Percentiles rank a stretch among this genome's conserved stretches.
Evolutionary conservation across 2,329 filamentous ascomycete genomes (phyloP).

Genomic region (Calycina herbarum): DNA sequence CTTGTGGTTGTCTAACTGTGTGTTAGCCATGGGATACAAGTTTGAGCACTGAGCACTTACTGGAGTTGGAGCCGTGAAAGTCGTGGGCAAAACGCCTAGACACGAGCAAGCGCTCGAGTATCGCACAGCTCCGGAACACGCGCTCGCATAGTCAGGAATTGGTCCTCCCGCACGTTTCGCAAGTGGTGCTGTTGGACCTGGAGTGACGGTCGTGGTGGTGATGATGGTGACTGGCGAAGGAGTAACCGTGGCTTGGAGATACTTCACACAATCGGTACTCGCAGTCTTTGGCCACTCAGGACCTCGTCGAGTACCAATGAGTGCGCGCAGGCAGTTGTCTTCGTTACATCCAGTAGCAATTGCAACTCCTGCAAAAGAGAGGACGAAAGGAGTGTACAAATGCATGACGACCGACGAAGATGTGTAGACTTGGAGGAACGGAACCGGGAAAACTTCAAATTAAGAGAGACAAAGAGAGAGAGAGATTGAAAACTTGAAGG

Average conservation of each 20-base stretch:
- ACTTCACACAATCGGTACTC: slow-evolving; percentile 24
- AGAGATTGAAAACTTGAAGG: neutral
- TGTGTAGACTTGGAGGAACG: neutral
- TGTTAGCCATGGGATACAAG: neutral
- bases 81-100: slow-evolving; percentile 23
- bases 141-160: slow-evolving; percentile 31
- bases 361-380: slow-evolving; percentile 13
- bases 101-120: slow-evolving; percentile 34
- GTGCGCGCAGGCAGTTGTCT: slow-evolving; percentile 29
- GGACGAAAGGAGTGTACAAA: neutral
- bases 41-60: slow-evolving; percentile 16
- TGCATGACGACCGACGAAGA: slow-evolving; percentile 5
- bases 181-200: slow-evolving; percentile 7
- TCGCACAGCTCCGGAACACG: slow-evolving; percentile 22
- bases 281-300: slow-evolving; percentile 18
- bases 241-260: slow-evolving; percentile 18
- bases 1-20: slow-evolving; percentile 19
- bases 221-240: slow-evolving; percentile 15
- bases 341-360: slow-evolving; percentile 17
- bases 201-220: slow-evolving; percentile 15
- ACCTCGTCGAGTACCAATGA: slow-evolving; percentile 23
- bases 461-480: neutral
- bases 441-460: neutral
- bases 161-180: slow-evolving; percentile 8
- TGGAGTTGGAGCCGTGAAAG: slow-evolving; percentile 18